Evolutionary conservation across 768 basidiomycete species (phyloP), one percentile per base, ranked within the genome.

Genomic region (Galerina marginata): DNA sequence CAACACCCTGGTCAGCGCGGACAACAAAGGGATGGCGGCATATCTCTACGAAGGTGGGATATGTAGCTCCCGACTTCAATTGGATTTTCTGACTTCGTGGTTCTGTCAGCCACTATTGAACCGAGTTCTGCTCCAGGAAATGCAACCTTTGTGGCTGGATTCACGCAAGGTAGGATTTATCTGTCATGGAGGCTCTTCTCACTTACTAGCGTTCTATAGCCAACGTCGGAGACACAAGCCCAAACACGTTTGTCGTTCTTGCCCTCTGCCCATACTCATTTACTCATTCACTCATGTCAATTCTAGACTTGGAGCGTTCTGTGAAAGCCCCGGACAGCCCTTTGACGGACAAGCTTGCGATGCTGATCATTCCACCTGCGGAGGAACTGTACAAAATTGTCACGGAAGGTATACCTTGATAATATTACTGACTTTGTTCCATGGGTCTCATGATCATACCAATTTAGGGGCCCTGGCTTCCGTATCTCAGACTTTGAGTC

Each of bases 1-100:
- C 69, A 93, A 92, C 63, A 92, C 91, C 0, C 76, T 92, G n/a
- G 83, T 93, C 33, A 92, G 90, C 71, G 74, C 82, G 3, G 92
- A 93, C 72, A 93, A 93, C 77, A 93, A 93, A 71, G 92, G 92
- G 42, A 92, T 93, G 90, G 90, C 91, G 3, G 90, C 90, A 7
- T 88, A 84, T 71, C 70, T 92, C 15, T 93, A 91, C 61, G 92
- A 93, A 80, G 75, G 88, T 89, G 59, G 51, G 81, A 57, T 1
- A 51, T 40, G 14, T 26, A 57, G 54, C 38, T 15, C 9, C 29
- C 23, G n/a, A 29, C 10, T 50, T 56, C 15, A 11, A 16, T 54
- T 25, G n/a, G 23, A 52, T 43, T 48, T 40, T 44, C 26, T 33
- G 39, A n/a, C 20, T 33, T 42, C 33, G 38, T 49, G 39, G 50